Base-by-base conservation (phyloP, 1,284 basidiomycete species). In the Moniliophthora roreri region DNA sequence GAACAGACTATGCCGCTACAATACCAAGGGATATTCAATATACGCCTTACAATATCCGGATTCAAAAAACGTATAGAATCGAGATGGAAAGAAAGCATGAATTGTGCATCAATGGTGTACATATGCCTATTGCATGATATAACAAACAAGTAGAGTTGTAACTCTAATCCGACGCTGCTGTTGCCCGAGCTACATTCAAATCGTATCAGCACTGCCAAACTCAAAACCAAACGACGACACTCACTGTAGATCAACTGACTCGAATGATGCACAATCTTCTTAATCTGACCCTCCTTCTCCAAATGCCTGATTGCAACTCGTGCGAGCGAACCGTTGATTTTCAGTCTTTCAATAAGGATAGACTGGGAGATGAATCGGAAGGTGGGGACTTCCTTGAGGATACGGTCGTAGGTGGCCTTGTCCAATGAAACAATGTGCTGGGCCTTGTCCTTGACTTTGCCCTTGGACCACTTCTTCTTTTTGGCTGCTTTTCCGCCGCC, bases 391-490 rank as follows among this genome's bases (percentile, higher is more conserved):
- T 99, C 97, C 87, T 99, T 99, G 68, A 98, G 75, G 81, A 98
- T 95, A 70, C 93, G 92, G 82, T 98, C 95, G 83, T 82, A 97
- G 59, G 82, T 87, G 52, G 82, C 62, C 81, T 96, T 94, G 83
- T 97, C 94, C 69, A 97, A 87, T 65, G 88, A 80, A 73, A 98
- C 95, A 68, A 91, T 85, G 82, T 96, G 93, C 70, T 89, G 87
- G 68, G 92, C 93, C 88, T 98, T 98, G 81, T 98, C 95, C 89
- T 98, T 98, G 74, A 98, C 95, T 80, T 97, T 97, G 75, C 95
- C 95, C 85, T 98, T 98, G 64, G 95, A 98, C 95, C 95, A 98
- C 86, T 98, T 98, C 90, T 98, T 98, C 86, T 98, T 98, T 85
- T 98, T 98, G 61, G 89, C 87, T 66, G 87, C 75, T 73, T 92